Evolutionary conservation across 345 rosid genomes (phyloP), one percentile per base, ranked within the genome.

Genomic region (Populus davidiana): DNA sequence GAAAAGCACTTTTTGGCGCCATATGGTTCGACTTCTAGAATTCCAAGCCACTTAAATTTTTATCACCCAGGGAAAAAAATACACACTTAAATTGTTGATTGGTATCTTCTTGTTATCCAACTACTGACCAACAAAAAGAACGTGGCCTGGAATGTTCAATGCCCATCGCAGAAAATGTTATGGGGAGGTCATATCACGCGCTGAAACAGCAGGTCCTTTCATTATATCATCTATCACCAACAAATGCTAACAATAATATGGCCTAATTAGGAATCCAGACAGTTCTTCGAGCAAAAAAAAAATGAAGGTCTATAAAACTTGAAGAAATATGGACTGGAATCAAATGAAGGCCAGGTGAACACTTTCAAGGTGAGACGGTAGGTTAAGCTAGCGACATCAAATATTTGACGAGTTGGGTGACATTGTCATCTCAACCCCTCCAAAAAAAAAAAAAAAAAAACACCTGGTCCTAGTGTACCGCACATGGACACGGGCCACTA

Each of bases 41-140:
- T 41, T 71, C 39, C 50, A 33, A 56, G 67, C 79, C 83, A 75
- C 68, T 52, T 52, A 71, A 70, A 21, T 33, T 71, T n/a, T 52
- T 52, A 52, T 50, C 54, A 50, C 36, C 59, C 65, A 2, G 54
- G 38, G 50, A 70, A 44, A 5, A 70, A 5, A 44, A 7, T 2
- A 21, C 17, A 69, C 5, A 69, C 8, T 20, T 27, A 49, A 7
- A 43, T 68, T 67, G 9, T 73, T 63, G 77, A 49, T 62, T 74
- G 31, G 35, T 23, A 54, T n/a, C 29, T 59, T 38, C 31, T 25
- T 29, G 50, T 18, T 70, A 44, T n/a, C 72, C 72, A 7, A 27
- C 72, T 12, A 43, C 6, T 6, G 8, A 21, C 36, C 41, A 69
- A 23, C 75, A 70, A 16, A 73, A 10, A 23, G 38, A 54, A 33